A percentile compares a stretch with the other conserved stretches of the same genome.
These are phyloP conservation scores for Penicillium sp. DNA, from an alignment of 2,329 filamentous ascomycete genomes.

Conservation along the genomic window DNA sequence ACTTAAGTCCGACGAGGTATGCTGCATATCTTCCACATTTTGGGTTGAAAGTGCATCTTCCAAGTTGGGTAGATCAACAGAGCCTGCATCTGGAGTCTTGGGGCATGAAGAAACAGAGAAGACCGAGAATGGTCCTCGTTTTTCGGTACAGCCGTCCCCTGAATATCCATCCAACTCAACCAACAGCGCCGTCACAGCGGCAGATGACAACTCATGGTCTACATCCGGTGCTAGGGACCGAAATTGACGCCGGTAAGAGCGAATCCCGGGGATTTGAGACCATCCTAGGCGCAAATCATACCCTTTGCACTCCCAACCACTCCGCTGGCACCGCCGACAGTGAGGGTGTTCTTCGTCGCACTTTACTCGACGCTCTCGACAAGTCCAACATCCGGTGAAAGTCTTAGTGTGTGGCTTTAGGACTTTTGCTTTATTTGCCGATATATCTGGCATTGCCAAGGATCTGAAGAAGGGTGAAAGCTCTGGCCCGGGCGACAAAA, in stretches of 20 bases:
- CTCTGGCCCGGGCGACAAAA: slow-evolving; percentile 1
- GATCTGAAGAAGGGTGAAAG: slow-evolving; percentile 4
- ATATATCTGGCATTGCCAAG: slow-evolving; percentile 19
- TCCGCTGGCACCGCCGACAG: slow-evolving; percentile 22
- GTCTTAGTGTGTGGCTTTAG: slow-evolving; percentile 24
- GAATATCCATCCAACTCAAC: slow-evolving; percentile 21
- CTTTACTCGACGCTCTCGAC: slow-evolving; percentile 24
- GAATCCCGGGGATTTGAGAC: slow-evolving; percentile 15
- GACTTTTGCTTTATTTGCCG: slow-evolving; percentile 12
- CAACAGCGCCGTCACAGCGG: slow-evolving; percentile 19
- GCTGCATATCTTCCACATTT: neutral
- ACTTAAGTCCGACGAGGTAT: neutral
- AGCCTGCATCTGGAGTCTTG: neutral
- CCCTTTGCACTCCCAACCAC: slow-evolving; percentile 24
- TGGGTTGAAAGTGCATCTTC: neutral
- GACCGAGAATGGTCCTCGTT: slow-evolving; percentile 27
- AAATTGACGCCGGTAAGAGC: slow-evolving; percentile 20
- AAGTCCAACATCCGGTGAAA: slow-evolving; percentile 30
- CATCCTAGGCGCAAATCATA: slow-evolving; percentile 27
- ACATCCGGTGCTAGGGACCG: slow-evolving; percentile 6
- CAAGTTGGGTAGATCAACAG: neutral
- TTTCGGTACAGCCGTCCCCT: slow-evolving; percentile 13
- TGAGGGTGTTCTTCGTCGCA: slow-evolving; percentile 25
- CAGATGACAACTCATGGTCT: slow-evolving; percentile 13
- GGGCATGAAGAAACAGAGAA: slow-evolving; percentile 16